A percentile compares a stretch with the other conserved stretches of the same genome.
Conservation (phyloP, 2,329 filamentous ascomycete species). For the Curvularia spicifera region DNA sequence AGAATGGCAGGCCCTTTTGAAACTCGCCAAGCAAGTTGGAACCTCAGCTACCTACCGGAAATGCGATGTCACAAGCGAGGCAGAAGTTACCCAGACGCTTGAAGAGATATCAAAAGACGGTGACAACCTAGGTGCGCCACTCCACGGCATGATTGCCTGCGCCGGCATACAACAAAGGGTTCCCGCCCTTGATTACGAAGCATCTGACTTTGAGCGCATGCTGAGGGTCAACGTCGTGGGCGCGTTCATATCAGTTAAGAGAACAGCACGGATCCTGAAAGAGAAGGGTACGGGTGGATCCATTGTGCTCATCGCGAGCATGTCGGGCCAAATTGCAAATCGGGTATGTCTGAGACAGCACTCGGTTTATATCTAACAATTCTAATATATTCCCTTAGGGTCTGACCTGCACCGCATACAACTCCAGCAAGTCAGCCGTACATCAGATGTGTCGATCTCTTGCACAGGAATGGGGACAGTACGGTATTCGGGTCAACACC, state of each 20-base stretch:
- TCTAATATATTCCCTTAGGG: conserved; percentile 9
- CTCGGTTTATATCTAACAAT: background rate
- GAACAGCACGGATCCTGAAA: conserved; percentile 58
- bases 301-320: conserved; percentile 63
- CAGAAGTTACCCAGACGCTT: conserved; percentile 45
- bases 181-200: conserved; percentile 56
- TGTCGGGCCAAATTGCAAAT: conserved; percentile 24
- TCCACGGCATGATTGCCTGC: conserved; percentile 54
- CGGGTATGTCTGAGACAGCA: conserved; percentile 7
- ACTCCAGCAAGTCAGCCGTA: conserved; percentile 21
- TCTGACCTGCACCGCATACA: conserved; percentile 24
- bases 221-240: conserved; percentile 48
- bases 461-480: conserved; percentile 25
- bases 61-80: conserved; percentile 59
- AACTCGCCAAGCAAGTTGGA: conserved; percentile 48
- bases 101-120: conserved; percentile 49
- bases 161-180: conserved; percentile 59
- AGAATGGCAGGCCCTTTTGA: conserved; percentile 55
- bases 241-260: conserved; percentile 47
- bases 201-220: conserved; percentile 46
- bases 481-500: conserved; percentile 44
- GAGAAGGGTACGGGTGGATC: conserved; percentile 62
- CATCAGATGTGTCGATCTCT: conserved; percentile 24
- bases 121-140: conserved; percentile 39
- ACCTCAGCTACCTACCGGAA: conserved; percentile 51